These are phyloP conservation scores for Torulaspora franciscae DNA, from an alignment of 805 yeast species.

Conservation along the genomic window DNA sequence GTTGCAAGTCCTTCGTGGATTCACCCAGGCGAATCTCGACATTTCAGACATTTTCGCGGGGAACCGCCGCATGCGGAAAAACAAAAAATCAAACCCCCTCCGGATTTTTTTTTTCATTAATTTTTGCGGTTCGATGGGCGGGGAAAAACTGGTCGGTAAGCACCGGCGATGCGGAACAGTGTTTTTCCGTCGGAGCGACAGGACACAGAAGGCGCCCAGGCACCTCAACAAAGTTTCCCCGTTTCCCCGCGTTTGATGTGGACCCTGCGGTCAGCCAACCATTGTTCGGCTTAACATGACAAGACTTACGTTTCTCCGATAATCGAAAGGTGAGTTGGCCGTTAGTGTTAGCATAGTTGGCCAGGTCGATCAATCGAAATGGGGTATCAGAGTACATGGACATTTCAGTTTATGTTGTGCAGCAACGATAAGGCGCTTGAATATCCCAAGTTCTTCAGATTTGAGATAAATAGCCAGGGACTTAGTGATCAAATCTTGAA, in stretches of 20 bases:
- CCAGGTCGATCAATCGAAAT: neutral
- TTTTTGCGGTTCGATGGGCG: too few species aligned
- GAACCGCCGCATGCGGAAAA: too few species aligned
- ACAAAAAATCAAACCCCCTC: too few species aligned
- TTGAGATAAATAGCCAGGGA: neutral
- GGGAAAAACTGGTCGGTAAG: too few species aligned
- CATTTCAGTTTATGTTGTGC: neutral
- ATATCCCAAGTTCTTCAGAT: neutral
- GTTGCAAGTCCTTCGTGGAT: too few species aligned
- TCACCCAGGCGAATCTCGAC: too few species aligned
- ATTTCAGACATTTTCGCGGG: too few species aligned
- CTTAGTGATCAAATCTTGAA: neutral
- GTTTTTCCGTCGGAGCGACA: neutral
- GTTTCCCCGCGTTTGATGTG: slow-evolving; percentile 1
- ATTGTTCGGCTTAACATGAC: neutral
- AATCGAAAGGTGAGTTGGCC: neutral
- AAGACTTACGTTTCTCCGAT: slow-evolving; percentile 4
- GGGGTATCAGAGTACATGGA: neutral
- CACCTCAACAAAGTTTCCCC: neutral
- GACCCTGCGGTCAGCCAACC: neutral
- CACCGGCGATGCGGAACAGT: too few species aligned
- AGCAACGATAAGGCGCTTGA: neutral
- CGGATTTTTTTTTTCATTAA: too few species aligned
- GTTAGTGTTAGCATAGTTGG: too few species aligned
- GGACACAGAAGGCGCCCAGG: neutral